Base-by-base conservation (phyloP, 805 yeast species). In the Naumovozyma dairenensis region DNA sequence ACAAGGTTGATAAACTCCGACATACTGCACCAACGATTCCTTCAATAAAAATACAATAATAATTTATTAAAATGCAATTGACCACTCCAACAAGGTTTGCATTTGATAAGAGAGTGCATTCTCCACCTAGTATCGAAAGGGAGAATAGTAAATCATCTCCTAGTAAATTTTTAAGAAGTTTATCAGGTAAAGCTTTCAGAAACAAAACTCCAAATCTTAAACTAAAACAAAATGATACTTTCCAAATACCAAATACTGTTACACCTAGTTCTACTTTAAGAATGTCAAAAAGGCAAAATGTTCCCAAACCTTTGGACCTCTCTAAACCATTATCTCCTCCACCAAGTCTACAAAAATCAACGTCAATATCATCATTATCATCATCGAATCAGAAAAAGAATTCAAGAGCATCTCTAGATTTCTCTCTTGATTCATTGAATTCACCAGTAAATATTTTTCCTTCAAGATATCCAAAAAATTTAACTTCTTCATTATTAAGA, bases 41-140 rank as follows among this genome's bases (percentile, higher is more conserved):
- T 21, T 5, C 9, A 28, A 7, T 15, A 28, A 12, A 9, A 6
- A 28, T 5, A 16, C 6, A 4, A 28, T 5, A 24, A 18, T 19
- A 5, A 12, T 9, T 6, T 8, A 18, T 29, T n/a, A 9, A 15
- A 21, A 29, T 29, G 34, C 19, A 24, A 9, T 17, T 42, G 14
- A 35, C 33, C 14, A 49, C 54, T 10, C 55, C 55, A 24, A 36
- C 38, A 2, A 34, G 40, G 16, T 22, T 25, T 16, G 16, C 17
- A 1, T 33, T 31, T 22, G 42, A 43, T 15, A 51, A 52, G 37
- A 44, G 42, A 16, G 32, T 52, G 5, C 62, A 55, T 32, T 53
- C 60, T 2, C 62, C 62, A n/a, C 62, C 62, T 17, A 54, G 55
- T 32, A 35, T 45, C 8, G 51, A 44, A 25, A 46, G 37, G 28